Base-by-base conservation (phyloP, 2,329 filamentous ascomycete species). In the Apiospora saccharicola region DNA sequence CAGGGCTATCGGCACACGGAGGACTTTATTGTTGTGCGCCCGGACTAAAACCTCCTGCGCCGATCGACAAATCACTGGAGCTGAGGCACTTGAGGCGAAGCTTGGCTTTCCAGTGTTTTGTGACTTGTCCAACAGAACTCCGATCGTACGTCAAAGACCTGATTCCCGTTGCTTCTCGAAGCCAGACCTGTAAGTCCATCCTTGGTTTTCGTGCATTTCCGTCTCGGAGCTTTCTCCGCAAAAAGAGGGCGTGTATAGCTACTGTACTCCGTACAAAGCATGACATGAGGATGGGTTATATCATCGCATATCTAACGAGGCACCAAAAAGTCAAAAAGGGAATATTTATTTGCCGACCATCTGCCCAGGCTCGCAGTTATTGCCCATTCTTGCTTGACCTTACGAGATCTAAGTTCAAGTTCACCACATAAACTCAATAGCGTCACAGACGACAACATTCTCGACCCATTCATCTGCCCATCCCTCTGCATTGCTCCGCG, bases 21-120 rank as follows among this genome's bases (percentile, higher is more conserved):
- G 64, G 64, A 16, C 16, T 37, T 47, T 47, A 4, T 37, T 41
- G 34, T 41, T 64, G 34, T 64, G 57, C 5, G 57, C 19, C 57
- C 67, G 67, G 67, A 68, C 67, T 47, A 68, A 68, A 68, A 46
- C 19, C 67, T 68, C 67, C 67, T 68, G n/a, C 24, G 43, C 26
- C 43, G 67, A 46, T 47, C 67, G 26, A 68, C 67, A 46, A 68
- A 30, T 68, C 67, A 44, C 67, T 47, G 67, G 67, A 68, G 67
- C 67, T 68, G 67, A 68, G 67, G 67, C 19, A 24, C 41, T 30
- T 47, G 67, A 64, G 57, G 57, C 57, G 57, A 64, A 64, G 57
- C 57, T 64, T 64, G 57, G 57, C 57, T 41, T 37, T 41, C 30
- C 53, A 30, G 53, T 61, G 37, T 61, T 61, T 41, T 41, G 34